Conservation (phyloP, 192 early-diverging fungal species). For the Coemansia sp. region DNA sequence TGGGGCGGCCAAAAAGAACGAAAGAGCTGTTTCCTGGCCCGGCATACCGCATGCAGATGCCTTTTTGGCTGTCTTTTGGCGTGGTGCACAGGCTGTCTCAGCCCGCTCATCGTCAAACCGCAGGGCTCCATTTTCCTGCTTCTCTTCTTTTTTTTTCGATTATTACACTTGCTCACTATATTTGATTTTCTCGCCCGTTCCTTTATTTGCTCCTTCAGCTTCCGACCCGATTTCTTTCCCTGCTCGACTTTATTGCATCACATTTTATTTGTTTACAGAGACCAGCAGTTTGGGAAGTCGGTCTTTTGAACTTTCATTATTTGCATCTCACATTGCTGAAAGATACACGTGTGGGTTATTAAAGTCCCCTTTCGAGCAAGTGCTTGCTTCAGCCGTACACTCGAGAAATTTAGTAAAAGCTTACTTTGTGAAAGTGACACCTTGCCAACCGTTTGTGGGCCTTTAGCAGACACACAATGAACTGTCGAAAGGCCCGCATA, state of each 20-base stretch:
- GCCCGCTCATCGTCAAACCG: neutral
- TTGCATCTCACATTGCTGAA: neutral
- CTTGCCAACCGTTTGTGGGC: neutral
- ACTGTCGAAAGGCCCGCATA: conserved; percentile 31
- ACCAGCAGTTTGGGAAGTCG: conserved; percentile 1
- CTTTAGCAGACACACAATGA: conserved; percentile 17
- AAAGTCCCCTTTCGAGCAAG: too few relatives aligned
- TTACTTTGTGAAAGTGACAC: neutral
- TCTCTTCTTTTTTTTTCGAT: conserved; percentile 10
- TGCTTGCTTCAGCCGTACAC: too few relatives aligned
- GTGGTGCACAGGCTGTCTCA: too few relatives aligned
- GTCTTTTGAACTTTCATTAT: neutral
- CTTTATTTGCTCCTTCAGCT: neutral
- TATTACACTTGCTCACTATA: conserved; percentile 1
- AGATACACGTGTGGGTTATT: too few relatives aligned
- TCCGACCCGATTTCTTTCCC: neutral
- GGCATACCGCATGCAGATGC: conserved; percentile 10
- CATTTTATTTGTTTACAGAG: neutral
- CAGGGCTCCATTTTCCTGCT: conserved; percentile 12
- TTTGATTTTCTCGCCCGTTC: neutral
- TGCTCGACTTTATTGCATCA: conserved; percentile 4
- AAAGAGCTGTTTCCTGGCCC: neutral
- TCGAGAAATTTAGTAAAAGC: too few relatives aligned
- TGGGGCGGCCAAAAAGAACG: conserved; percentile 3
- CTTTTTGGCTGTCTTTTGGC: neutral